These are phyloP conservation scores for Pichia sp. DNA, from an alignment of 1,139 yeast species.

Conservation along the genomic window DNA sequence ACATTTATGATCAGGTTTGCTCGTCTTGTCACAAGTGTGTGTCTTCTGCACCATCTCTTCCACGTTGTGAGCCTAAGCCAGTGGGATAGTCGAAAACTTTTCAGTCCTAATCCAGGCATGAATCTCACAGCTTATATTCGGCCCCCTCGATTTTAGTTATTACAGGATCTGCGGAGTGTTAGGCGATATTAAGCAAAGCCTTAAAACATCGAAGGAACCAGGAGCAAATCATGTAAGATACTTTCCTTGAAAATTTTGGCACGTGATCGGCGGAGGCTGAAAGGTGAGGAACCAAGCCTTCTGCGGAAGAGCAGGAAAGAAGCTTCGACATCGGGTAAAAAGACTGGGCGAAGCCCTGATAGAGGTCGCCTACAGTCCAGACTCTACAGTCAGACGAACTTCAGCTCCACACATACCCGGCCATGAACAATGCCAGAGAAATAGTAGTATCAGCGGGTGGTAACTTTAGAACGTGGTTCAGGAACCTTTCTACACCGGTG, in stretches of 20 bases:
- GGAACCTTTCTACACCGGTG: background rate
- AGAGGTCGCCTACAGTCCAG: too few relatives aligned
- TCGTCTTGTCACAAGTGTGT: constrained; percentile 1
- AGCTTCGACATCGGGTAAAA: background rate
- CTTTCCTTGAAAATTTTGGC: background rate
- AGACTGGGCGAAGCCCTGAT: too few relatives aligned
- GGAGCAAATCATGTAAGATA: background rate
- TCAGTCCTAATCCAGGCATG: background rate
- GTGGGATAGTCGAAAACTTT: background rate
- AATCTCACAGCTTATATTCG: too few relatives aligned
- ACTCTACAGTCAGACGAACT: too few relatives aligned
- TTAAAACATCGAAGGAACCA: background rate
- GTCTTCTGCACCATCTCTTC: constrained; percentile 4
- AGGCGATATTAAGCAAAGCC: background rate
- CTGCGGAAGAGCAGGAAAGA: background rate
- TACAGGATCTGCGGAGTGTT: too few relatives aligned
- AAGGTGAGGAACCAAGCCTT: background rate
- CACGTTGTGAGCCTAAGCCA: background rate
- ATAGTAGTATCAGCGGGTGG: background rate
- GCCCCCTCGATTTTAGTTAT: too few relatives aligned
- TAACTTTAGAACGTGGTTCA: constrained; percentile 10
- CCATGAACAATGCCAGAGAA: background rate
- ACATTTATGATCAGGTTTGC: background rate
- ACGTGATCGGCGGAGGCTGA: background rate
- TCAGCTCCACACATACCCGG: background rate